phyloP scores from a whole-genome alignment of 139 green algal genomes.

The Tetraselmis striata region DNA sequence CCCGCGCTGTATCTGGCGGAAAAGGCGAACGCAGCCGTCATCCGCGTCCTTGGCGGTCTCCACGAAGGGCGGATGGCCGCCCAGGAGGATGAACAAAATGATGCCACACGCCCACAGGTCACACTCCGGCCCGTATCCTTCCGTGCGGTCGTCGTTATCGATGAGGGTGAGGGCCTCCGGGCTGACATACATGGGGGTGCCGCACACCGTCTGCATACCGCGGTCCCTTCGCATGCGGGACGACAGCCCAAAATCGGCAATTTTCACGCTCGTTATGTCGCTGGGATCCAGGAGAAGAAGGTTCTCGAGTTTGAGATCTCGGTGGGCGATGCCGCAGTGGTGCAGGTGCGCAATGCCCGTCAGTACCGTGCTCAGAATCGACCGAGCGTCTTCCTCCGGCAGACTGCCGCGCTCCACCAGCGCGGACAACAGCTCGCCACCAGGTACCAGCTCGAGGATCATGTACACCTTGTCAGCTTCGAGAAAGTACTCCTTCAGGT shows the following conservation, averaged over 20 bases:
- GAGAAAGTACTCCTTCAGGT: slow-evolving; percentile 7
- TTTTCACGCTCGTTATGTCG: slow-evolving; percentile 1
- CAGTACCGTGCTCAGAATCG: slow-evolving; percentile 9
- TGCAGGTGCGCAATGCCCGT: slow-evolving; percentile 7
- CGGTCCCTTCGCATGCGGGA: not conserved
- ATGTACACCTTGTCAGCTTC: slow-evolving; percentile 14
- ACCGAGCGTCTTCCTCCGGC: slow-evolving; percentile 2
- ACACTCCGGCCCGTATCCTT: not conserved
- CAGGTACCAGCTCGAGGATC: slow-evolving; percentile 7
- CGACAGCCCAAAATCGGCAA: slow-evolving; percentile 16
- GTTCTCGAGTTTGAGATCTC: slow-evolving; percentile 19
- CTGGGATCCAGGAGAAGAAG: slow-evolving; percentile 3
- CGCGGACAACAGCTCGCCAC: slow-evolving; percentile 8
- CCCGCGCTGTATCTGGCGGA: not conserved
- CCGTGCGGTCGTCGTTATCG: not conserved
- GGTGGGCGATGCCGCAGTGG: slow-evolving; percentile 6
- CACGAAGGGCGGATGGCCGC: not conserved
- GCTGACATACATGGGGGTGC: not conserved
- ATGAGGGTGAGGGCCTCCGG: not conserved
- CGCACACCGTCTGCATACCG: not conserved
- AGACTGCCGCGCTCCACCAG: slow-evolving; percentile 11
- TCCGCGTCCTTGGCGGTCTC: not conserved
- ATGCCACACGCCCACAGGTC: slow-evolving; percentile 1
- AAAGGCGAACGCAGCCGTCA: not conserved
- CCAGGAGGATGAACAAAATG: not conserved